Conservation (phyloP, 495 filamentous ascomycete genomes). For the Xylaria telfairii region DNA sequence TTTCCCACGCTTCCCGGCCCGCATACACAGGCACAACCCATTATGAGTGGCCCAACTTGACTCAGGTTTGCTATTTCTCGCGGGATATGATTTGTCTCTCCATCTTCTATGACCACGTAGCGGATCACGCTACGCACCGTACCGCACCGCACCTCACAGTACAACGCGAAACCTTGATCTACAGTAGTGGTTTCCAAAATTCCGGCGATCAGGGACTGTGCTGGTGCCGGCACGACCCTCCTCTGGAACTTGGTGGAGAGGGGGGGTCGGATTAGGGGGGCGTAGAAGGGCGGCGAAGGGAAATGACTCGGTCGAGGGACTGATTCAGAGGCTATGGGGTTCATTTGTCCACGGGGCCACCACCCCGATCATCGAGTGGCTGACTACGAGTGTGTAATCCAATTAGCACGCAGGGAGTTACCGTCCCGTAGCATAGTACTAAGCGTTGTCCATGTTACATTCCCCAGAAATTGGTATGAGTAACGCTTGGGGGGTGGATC, state of each 20-base stretch:
- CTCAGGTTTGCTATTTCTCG: not conserved
- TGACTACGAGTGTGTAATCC: too few relatives aligned
- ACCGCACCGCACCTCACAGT: slow-evolving; percentile 29
- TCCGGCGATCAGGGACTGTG: slow-evolving; percentile 1
- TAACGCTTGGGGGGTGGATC: not conserved
- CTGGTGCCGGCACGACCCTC: slow-evolving; percentile 21
- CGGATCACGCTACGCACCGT: slow-evolving; percentile 44
- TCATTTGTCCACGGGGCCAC: not conserved
- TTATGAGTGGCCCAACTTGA: not conserved
- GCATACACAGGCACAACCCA: too few relatives aligned
- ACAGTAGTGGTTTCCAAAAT: not conserved
- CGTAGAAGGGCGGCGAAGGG: not conserved
- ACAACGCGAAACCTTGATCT: slow-evolving; percentile 1
- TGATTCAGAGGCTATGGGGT: slow-evolving; percentile 5
- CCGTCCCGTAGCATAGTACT: not conserved
- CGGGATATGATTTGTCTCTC: not conserved
- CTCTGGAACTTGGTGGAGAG: slow-evolving; percentile 6
- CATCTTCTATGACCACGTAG: not conserved
- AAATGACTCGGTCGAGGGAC: slow-evolving; percentile 12
- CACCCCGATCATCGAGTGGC: not conserved
- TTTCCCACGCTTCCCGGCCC: not conserved
- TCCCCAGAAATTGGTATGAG: slow-evolving; percentile 14
- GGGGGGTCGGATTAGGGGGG: not conserved
- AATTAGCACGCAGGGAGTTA: slow-evolving; percentile 7
- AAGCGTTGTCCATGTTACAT: not conserved